These are phyloP conservation scores for Botryotinia convoluta DNA, from an alignment of 2,329 filamentous ascomycete species.

Conservation along the genomic window DNA sequence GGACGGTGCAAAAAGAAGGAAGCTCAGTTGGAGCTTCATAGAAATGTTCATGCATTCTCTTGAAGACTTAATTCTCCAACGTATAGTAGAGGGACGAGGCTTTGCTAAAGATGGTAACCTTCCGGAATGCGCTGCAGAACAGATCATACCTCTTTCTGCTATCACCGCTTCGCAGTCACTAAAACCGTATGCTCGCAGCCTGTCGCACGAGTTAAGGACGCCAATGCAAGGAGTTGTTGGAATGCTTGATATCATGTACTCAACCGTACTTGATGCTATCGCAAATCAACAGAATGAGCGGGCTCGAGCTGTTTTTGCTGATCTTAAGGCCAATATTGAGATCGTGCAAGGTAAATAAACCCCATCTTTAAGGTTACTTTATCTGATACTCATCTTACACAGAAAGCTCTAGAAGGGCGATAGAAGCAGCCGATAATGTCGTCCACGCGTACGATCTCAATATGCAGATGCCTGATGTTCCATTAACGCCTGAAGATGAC, in stretches of 20 bases:
- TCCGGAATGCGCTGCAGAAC: slow-evolving; percentile 36
- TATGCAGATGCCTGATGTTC: slow-evolving; percentile 69
- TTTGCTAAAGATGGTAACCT: slow-evolving; percentile 40
- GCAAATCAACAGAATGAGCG: slow-evolving; percentile 51
- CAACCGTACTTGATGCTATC: slow-evolving; percentile 65
- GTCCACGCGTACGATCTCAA: slow-evolving; percentile 74
- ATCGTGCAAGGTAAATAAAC: slow-evolving; percentile 58
- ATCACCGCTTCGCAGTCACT: slow-evolving; percentile 61
- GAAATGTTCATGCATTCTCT: slow-evolving; percentile 67
- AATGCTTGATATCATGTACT: slow-evolving; percentile 75
- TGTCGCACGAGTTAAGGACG: slow-evolving; percentile 70
- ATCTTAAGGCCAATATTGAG: slow-evolving; percentile 67
- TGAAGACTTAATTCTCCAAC: slow-evolving; percentile 62
- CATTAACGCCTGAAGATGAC: slow-evolving; percentile 37
- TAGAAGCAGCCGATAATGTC: slow-evolving; percentile 73
- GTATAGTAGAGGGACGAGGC: slow-evolving; percentile 53
- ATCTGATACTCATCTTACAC: slow-evolving; percentile 21
- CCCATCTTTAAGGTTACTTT: neutral
- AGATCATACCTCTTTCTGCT: slow-evolving; percentile 53
- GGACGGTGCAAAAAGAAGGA: slow-evolving; percentile 54
- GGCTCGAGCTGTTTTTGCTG: slow-evolving; percentile 55
- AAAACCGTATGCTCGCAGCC: slow-evolving; percentile 68
- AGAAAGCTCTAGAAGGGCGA: slow-evolving; percentile 69
- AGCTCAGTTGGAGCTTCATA: slow-evolving; percentile 62
- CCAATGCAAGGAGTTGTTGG: slow-evolving; percentile 75